phyloP scores from a whole-genome alignment of 2,329 filamentous ascomycete species.

The Scedosporium dehoogii region DNA sequence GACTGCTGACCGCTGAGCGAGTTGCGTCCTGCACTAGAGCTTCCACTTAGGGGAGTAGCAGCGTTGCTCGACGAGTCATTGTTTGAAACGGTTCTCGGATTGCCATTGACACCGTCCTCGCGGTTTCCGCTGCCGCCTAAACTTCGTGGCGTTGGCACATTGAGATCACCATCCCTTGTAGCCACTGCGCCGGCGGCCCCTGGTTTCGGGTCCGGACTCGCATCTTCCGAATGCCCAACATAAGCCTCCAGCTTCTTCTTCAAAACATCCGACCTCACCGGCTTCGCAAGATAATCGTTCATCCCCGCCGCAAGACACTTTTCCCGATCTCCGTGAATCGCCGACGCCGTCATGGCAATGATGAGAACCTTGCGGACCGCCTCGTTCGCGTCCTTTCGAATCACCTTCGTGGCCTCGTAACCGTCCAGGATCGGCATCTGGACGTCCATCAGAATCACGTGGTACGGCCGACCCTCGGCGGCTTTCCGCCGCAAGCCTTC shows the following conservation, averaged over 20 bases:
- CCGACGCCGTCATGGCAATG: slow-evolving; percentile 94
- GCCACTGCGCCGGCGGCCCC: neutral
- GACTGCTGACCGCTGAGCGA: neutral
- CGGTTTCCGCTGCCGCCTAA: neutral
- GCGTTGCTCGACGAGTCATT: neutral
- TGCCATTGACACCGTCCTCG: neutral
- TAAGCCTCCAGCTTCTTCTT: slow-evolving; percentile 68
- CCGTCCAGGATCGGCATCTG: slow-evolving; percentile 93
- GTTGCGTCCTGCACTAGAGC: neutral
- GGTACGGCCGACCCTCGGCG: slow-evolving; percentile 65
- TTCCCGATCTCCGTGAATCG: slow-evolving; percentile 88
- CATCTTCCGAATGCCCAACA: slow-evolving; percentile 26
- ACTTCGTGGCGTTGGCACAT: neutral
- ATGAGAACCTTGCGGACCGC: slow-evolving; percentile 76
- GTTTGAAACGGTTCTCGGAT: neutral
- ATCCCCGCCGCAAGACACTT: slow-evolving; percentile 94
- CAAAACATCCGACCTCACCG: slow-evolving; percentile 78
- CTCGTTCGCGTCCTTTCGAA: slow-evolving; percentile 67
- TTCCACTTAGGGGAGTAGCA: neutral
- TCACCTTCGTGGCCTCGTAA: slow-evolving; percentile 78
- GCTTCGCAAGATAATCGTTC: slow-evolving; percentile 96
- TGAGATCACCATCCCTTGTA: neutral
- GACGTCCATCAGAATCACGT: slow-evolving; percentile 90
- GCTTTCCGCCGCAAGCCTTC: slow-evolving; percentile 71
- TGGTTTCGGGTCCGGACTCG: neutral